Base-by-base conservation (phyloP, 768 basidiomycete genomes). In the Agaricus bisporus region DNA sequence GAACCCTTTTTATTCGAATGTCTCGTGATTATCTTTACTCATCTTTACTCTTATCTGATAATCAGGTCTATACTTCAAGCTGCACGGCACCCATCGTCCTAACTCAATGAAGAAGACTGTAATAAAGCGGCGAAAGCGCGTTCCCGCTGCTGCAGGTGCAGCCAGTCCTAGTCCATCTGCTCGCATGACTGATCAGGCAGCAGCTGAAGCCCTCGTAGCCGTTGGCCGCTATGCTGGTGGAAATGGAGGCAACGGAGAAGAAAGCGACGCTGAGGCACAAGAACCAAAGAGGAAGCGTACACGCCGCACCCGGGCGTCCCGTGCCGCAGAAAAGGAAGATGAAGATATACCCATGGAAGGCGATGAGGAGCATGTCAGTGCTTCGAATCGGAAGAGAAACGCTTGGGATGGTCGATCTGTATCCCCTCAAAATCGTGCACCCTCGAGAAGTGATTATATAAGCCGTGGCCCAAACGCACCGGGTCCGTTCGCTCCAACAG, bases 21-120 rank as follows among this genome's bases (percentile, higher is more conserved):
- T 32, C 32, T 32, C 32, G 11, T 11, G 38, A 15, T 39, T 39
- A 39, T 39, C 17, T 44, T 49, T 44, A n/a, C 25, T 41, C 42
- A 32, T 32, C 35, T 46, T 35, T 39, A 22, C 39, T 54, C 39
- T 56, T 60, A 59, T 55, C 55, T 49, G 12, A 57, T 49, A 64
- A 51, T 20, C 58, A 98, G 95, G 95, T 52, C 80, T 99, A 8
- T 99, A 98, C 73, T 97, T 92, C 79, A 98, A 99, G 71, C 80
- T 99, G 11, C 97, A 99, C 73, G 93, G 94, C 45, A 91, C 91
- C 2, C 94, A 98, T 63, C 84, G 97, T 36, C 97, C 97, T 37
- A 95, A 94, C 59, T 91, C 93, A 58, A 95, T 99, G 94, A 98
- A 97, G 72, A 98, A 98, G 76, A 89, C 91, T 4, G 92, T 97